These are phyloP conservation scores for Aspergillus incahuasiensis DNA, from an alignment of 495 filamentous ascomycete species.

Conservation along the genomic window DNA sequence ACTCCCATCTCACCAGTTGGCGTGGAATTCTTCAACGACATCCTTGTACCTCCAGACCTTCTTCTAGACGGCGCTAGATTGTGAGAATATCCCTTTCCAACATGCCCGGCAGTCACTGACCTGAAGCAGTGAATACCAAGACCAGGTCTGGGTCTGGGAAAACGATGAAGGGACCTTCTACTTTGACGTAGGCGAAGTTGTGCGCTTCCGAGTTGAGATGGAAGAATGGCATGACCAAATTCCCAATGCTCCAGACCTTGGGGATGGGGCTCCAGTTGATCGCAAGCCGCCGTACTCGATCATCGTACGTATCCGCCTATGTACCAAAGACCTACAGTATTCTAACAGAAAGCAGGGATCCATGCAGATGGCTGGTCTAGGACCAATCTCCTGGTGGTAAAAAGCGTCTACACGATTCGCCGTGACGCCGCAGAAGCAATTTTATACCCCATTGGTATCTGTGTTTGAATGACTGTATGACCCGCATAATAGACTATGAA, in stretches of 20 bases:
- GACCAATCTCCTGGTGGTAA: conserved; percentile 49
- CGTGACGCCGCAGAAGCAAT: neutral
- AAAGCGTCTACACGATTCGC: neutral
- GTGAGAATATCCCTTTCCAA: conserved; percentile 39
- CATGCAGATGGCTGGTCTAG: conserved; percentile 49
- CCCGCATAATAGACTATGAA: neutral
- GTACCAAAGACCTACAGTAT: neutral
- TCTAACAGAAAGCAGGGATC: conserved; percentile 37
- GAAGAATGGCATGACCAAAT: conserved; percentile 89
- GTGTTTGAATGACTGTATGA: conserved; percentile 1
- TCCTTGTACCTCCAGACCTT: conserved; percentile 66
- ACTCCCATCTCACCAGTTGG: conserved; percentile 50
- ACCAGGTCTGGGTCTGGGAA: conserved; percentile 78
- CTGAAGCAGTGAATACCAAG: conserved; percentile 53
- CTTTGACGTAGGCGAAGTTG: conserved; percentile 83
- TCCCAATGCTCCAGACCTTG: conserved; percentile 59
- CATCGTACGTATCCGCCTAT: conserved; percentile 42
- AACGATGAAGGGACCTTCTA: conserved; percentile 66
- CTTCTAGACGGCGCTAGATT: conserved; percentile 70
- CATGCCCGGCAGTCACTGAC: conserved; percentile 24
- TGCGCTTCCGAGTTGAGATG: conserved; percentile 74
- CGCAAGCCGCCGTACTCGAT: conserved; percentile 63
- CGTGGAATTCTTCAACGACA: conserved; percentile 87
- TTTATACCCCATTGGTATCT: neutral
- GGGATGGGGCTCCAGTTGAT: conserved; percentile 44